Percentiles rank a stretch among this genome's conserved stretches.
These are phyloP conservation scores for Wickerhamomyces hampshirensis DNA, from an alignment of 805 yeast genomes.

Conservation along the genomic window DNA sequence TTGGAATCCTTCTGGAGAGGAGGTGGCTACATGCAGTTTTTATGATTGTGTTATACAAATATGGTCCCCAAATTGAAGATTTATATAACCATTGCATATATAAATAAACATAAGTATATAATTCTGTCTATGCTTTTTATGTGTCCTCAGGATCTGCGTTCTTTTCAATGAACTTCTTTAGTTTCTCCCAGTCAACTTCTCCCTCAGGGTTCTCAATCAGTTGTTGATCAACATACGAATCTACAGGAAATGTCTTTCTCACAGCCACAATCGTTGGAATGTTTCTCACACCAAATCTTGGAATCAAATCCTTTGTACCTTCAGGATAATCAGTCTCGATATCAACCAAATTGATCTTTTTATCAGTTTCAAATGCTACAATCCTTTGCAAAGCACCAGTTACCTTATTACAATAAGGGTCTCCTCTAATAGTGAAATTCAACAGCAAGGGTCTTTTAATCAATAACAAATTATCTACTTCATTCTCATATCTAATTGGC, in stretches of 20 bases:
- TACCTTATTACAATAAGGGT: conserved; percentile 53
- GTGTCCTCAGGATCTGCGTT: conserved; percentile 31
- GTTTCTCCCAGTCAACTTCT: conserved; percentile 39
- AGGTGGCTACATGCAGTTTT: conserved; percentile 81
- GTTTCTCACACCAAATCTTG: conserved; percentile 48
- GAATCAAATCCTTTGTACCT: conserved; percentile 53
- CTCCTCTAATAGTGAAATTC: conserved; percentile 69
- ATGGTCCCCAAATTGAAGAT: conserved; percentile 45
- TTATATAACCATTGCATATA: background rate
- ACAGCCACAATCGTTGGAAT: conserved; percentile 69
- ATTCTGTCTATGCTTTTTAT: background rate
- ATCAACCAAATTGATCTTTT: conserved; percentile 59
- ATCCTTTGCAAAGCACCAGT: conserved; percentile 57
- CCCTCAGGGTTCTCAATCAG: conserved; percentile 23
- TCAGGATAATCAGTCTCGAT: conserved; percentile 60
- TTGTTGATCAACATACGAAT: conserved; percentile 28
- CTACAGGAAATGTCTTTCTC: conserved; percentile 56
- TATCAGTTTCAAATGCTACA: conserved; percentile 43
- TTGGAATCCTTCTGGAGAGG: conserved; percentile 52
- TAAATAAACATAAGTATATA: too few relatives aligned
- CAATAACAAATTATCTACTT: conserved; percentile 50
- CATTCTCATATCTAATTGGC: conserved; percentile 53
- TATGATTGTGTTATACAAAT: conserved; percentile 79
- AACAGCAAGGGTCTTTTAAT: conserved; percentile 56
- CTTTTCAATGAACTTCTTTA: conserved; percentile 40